Conservation (phyloP, 257 asterid species). For the Mentha longifolia region DNA sequence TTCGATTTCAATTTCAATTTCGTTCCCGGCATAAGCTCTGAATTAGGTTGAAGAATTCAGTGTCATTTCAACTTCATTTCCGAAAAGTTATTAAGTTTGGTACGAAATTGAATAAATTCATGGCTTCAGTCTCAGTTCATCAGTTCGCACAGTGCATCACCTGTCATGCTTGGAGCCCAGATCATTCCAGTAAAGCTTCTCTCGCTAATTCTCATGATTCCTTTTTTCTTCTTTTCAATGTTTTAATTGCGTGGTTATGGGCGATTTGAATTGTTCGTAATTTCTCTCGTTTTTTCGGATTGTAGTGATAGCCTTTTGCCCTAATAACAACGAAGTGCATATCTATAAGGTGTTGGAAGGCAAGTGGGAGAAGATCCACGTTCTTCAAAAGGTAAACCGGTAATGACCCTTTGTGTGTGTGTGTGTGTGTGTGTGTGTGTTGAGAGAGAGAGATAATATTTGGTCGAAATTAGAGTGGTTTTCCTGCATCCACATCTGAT, state of each 20-base stretch:
- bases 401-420: neutral
- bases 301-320: constrained; percentile 92
- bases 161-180: constrained; percentile 98
- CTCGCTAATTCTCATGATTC: neutral
- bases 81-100: neutral
- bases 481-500: constrained; percentile 26
- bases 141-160: constrained; percentile 87
- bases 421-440: neutral
- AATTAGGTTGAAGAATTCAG: neutral
- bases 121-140: constrained; percentile 89
- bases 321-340: constrained; percentile 89
- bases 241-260: neutral
- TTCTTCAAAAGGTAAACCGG: constrained; percentile 80
- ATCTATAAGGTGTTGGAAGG: constrained; percentile 70
- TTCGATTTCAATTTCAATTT: no score
- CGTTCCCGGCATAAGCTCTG: neutral
- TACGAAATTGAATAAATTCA: constrained; percentile 18
- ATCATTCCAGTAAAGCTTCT: constrained; percentile 65
- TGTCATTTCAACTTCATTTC: constrained; percentile 5
- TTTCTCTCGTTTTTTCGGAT: constrained; percentile 24
- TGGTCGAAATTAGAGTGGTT: constrained; percentile 8
- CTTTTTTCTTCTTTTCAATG: neutral
- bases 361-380: constrained; percentile 97
- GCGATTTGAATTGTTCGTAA: constrained; percentile 21
- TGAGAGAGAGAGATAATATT: neutral